phyloP scores from a whole-genome alignment of 2,329 filamentous ascomycete genomes.

The Ceratocystis papillata region DNA sequence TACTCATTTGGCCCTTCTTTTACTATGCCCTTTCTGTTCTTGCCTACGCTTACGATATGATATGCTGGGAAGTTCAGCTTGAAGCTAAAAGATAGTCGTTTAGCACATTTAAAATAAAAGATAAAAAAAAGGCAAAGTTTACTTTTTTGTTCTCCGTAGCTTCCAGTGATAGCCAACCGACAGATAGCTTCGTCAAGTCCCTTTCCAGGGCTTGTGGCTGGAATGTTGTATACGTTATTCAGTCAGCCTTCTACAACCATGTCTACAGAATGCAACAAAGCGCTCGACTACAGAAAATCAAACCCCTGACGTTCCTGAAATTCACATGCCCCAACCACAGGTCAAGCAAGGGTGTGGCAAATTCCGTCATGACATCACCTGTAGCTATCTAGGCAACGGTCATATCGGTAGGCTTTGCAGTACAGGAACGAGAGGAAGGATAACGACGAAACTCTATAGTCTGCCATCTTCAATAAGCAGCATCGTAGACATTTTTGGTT shows the following conservation, averaged over 20 bases:
- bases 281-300: not conserved
- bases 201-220: not conserved
- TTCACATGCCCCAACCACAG: not conserved
- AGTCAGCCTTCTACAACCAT: not conserved
- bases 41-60: too few relatives aligned
- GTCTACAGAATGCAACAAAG: not conserved
- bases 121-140: not conserved
- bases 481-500: not conserved
- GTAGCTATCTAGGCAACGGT: not conserved
- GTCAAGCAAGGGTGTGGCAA: not conserved
- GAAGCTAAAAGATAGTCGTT: too few relatives aligned
- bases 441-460: not conserved
- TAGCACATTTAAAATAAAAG: too few relatives aligned
- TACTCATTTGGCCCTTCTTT: not conserved
- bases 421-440: not conserved
- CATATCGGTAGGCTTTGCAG: not conserved
- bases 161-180: not conserved
- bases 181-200: not conserved
- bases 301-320: not conserved
- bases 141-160: not conserved
- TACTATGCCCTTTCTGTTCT: too few relatives aligned
- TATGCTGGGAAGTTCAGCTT: too few relatives aligned
- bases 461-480: not conserved
- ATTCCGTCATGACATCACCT: conserved; percentile 8
- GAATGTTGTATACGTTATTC: not conserved